Percentiles rank a stretch among this genome's conserved stretches.
phyloP scores from a whole-genome alignment of 1,139 yeast species.

The Saccharomyces hybrid region DNA sequence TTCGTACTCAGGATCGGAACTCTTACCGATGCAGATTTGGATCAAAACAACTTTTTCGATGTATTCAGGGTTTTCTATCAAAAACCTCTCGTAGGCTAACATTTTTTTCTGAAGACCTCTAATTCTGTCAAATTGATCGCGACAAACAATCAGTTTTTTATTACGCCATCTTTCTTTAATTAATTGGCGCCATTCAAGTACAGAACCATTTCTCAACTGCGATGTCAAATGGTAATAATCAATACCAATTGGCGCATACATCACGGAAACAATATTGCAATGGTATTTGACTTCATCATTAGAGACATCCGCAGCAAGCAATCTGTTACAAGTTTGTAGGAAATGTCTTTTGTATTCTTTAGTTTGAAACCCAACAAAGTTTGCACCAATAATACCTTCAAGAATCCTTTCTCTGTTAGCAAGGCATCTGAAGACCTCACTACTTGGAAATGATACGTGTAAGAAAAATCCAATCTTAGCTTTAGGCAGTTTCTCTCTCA shows the following conservation, averaged over 20 bases:
- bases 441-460: conserved; percentile 89
- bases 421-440: conserved; percentile 86
- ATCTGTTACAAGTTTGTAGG: conserved; percentile 75
- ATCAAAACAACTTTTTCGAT: conserved; percentile 63
- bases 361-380: conserved; percentile 79
- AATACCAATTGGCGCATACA: conserved; percentile 76
- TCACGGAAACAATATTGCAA: conserved; percentile 57
- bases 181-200: conserved; percentile 56
- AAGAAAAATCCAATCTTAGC: conserved; percentile 86
- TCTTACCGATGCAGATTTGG: conserved; percentile 63
- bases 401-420: conserved; percentile 73
- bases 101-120: conserved; percentile 83
- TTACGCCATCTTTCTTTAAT: conserved; percentile 66
- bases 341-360: conserved; percentile 88
- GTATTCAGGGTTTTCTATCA: conserved; percentile 59
- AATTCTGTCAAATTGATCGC: conserved; percentile 79
- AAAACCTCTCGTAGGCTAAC: conserved; percentile 72
- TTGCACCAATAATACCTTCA: conserved; percentile 81
- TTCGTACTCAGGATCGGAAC: conserved; percentile 47
- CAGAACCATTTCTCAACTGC: conserved; percentile 43
- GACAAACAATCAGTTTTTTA: conserved; percentile 63
- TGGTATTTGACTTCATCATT: conserved; percentile 59
- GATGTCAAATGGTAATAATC: conserved; percentile 53
- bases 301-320: conserved; percentile 71
- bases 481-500: conserved; percentile 62